Evolutionary conservation across 371 early-diverging fungal species (phyloP), one percentile per base, ranked within the genome.

Genomic region (Mucor indicus): DNA sequence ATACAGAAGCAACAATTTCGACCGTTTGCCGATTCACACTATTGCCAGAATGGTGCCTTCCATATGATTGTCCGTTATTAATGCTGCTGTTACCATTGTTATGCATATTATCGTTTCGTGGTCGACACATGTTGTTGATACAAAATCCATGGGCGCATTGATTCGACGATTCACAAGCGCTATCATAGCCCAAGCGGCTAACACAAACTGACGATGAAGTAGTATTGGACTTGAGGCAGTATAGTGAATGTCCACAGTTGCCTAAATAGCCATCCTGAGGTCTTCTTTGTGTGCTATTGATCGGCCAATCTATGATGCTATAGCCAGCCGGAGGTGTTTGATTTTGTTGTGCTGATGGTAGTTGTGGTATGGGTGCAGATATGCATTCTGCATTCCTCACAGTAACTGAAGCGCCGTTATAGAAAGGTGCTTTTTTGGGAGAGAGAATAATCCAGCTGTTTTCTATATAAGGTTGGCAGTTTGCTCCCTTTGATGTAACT

Each of bases 281-380:
- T 32, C 49, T 25, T 15, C n/a, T n/a, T n/a, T 22, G 29, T 3
- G 38, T 22, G 12, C 9, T 31, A 8, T 23, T 3, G 1, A 35
- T 24, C 1, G 55, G 55, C 55, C 55, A 55, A 13, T 37, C n/a
- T 32, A 55, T 48, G 4, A 55, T 17, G 1, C 38, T 17, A 38
- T 55, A 38, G 13, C 38, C 38, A n/a, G 17, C n/a, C 0, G 17
- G 15, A 36, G 19, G n/a, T 1, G 43, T 54, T 2, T 17, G 16
- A 17, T 42, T 33, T 6, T 13, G 24, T 15, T 13, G 7, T 6
- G 27, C 29, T 10, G 38, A 2, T 6, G 44, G 49, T 16, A 55
- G 22, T 11, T 16, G 11, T 29, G 55, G 49, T 11, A 30, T 37
- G 11, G 55, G 55, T 4, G 44, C 55, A 24, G 32, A 32, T 17